A percentile compares a stretch with the other conserved stretches of the same genome.
Conservation (phyloP, 1,284 basidiomycete genomes). For the Cutaneotrichosporon cyanovorans region DNA sequence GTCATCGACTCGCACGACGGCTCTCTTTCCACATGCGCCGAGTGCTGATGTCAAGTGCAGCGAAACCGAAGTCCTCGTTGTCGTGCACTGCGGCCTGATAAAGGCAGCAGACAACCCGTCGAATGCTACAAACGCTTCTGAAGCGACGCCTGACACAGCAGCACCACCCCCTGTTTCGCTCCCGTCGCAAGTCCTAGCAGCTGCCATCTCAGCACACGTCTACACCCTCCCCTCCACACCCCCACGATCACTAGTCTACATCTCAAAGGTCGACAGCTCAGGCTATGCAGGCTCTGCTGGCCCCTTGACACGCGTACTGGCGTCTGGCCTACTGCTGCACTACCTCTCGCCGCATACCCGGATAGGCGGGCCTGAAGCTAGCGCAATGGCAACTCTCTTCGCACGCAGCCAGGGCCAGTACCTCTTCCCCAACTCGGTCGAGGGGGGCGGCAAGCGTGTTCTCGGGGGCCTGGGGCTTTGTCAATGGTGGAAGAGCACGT, state of each 20-base stretch:
- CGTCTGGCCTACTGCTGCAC: constrained; percentile 60
- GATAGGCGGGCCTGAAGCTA: constrained; percentile 47
- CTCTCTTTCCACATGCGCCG: constrained; percentile 65
- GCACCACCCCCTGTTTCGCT: background rate
- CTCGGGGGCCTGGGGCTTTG: constrained; percentile 73
- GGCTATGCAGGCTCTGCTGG: constrained; percentile 56
- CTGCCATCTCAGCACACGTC: constrained; percentile 72
- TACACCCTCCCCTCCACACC: constrained; percentile 54
- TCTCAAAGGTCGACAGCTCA: constrained; percentile 90
- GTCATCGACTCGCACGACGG: constrained; percentile 56
- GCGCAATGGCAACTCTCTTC: constrained; percentile 77
- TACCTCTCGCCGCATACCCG: constrained; percentile 62
- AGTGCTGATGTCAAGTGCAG: constrained; percentile 45
- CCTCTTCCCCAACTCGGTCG: constrained; percentile 83
- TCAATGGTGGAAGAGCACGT: constrained; percentile 81
- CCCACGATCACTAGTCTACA: constrained; percentile 65
- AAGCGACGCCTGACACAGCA: background rate
- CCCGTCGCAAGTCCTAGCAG: constrained; percentile 49
- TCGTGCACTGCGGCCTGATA: constrained; percentile 56
- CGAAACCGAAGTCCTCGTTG: constrained; percentile 54
- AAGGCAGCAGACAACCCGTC: background rate
- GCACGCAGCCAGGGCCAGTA: constrained; percentile 87
- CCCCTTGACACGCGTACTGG: constrained; percentile 61
- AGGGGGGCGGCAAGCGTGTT: constrained; percentile 62
- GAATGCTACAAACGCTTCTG: background rate